Percentiles rank a stretch among this genome's conserved stretches.
Evolutionary conservation across 352 stramenopile species (phyloP).

Genomic region (Phytophthora litchii): DNA sequence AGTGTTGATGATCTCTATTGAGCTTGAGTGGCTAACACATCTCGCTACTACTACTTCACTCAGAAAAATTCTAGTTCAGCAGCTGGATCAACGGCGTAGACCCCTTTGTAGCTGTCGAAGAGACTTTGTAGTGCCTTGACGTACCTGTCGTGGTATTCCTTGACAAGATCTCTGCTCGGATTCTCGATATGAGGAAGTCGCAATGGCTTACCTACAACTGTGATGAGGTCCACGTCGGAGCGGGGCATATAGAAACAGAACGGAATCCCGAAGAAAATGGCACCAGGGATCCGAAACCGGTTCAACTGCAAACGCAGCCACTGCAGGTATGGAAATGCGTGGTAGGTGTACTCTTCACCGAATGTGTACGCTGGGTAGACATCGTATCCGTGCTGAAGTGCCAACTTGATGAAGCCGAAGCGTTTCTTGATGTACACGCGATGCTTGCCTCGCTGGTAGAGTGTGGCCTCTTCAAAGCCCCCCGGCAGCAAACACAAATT

Average conservation of each 20-base stretch:
- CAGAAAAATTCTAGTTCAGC: slow-evolving; percentile 65
- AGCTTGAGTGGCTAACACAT: background rate
- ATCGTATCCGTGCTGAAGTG: slow-evolving; percentile 90
- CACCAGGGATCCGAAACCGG: slow-evolving; percentile 78
- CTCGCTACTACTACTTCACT: background rate
- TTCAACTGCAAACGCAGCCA: slow-evolving; percentile 84
- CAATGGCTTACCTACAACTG: slow-evolving; percentile 89
- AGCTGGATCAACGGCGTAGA: slow-evolving; percentile 75
- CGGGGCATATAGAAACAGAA: slow-evolving; percentile 88
- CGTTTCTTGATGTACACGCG: slow-evolving; percentile 92
- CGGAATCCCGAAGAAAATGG: slow-evolving; percentile 74
- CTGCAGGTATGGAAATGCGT: slow-evolving; percentile 85
- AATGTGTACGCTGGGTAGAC: slow-evolving; percentile 91
- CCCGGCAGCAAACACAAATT: slow-evolving; percentile 89
- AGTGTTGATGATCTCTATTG: background rate
- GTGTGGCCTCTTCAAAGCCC: slow-evolving; percentile 94
- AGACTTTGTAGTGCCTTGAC: slow-evolving; percentile 78
- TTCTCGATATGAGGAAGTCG: slow-evolving; percentile 85
- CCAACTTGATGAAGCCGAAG: slow-evolving; percentile 94
- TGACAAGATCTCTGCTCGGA: slow-evolving; percentile 88
- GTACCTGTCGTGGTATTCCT: slow-evolving; percentile 91
- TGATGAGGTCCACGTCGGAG: slow-evolving; percentile 79
- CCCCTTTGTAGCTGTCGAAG: slow-evolving; percentile 87
- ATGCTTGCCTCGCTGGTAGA: slow-evolving; percentile 82
- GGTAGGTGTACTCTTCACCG: slow-evolving; percentile 90